Percentiles rank a stretch among this genome's conserved stretches.
Evolutionary conservation across 2,329 filamentous ascomycete genomes (phyloP).

Genomic region (Teratosphaeria gauchensis): DNA sequence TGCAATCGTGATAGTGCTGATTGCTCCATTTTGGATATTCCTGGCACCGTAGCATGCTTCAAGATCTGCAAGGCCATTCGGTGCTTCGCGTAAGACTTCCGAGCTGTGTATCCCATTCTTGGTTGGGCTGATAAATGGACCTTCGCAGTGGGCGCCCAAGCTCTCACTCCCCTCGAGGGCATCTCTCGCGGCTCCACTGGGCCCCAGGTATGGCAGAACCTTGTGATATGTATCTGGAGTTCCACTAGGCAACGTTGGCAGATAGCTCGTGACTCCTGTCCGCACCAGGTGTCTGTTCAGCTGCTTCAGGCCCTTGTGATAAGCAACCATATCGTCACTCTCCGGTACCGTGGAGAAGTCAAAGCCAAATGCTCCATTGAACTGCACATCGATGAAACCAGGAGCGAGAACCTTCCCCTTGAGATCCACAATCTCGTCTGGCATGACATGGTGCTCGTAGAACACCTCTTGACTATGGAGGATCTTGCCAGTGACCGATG

Average conservation of each 20-base stretch:
- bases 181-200: slow-evolving; percentile 52
- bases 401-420: slow-evolving; percentile 74
- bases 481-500: slow-evolving; percentile 70
- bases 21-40: slow-evolving; percentile 48
- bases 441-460: slow-evolving; percentile 58
- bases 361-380: slow-evolving; percentile 88
- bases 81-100: slow-evolving; percentile 56
- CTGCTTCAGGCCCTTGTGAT: slow-evolving; percentile 60
- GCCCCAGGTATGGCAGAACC: slow-evolving; percentile 67
- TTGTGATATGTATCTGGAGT: slow-evolving; percentile 71
- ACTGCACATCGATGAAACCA: slow-evolving; percentile 81
- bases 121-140: slow-evolving; percentile 71
- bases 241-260: slow-evolving; percentile 78
- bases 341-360: slow-evolving; percentile 72
- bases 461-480: slow-evolving; percentile 57
- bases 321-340: slow-evolving; percentile 43
- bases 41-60: slow-evolving; percentile 61
- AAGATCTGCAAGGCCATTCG: slow-evolving; percentile 55
- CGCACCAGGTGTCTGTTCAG: slow-evolving; percentile 63
- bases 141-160: slow-evolving; percentile 82
- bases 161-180: slow-evolving; percentile 70
- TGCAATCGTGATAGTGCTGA: slow-evolving; percentile 79
- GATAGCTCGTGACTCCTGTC: slow-evolving; percentile 79
- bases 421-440: slow-evolving; percentile 69
- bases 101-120: slow-evolving; percentile 82